Percentiles rank a stretch among this genome's conserved stretches.
Evolutionary conservation across 140 eudicot species (phyloP).

Genomic region (Erigeron philadelphicus): DNA sequence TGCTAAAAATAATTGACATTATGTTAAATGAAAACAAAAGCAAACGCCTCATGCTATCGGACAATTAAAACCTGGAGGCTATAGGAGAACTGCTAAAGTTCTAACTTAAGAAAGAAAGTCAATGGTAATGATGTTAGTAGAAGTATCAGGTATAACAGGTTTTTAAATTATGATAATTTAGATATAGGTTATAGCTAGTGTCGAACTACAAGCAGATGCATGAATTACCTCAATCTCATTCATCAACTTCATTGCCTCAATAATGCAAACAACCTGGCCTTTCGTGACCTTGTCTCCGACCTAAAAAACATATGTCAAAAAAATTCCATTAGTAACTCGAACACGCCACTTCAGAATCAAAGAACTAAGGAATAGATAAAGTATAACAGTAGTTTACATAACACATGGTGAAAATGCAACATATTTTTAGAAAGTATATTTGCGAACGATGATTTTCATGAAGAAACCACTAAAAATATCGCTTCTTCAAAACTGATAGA

Average conservation of each 20-base stretch:
- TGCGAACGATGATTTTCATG: background rate
- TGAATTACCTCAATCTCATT: slow-evolving; percentile 51
- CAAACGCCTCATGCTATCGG: slow-evolving; percentile 1
- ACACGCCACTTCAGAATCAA: slow-evolving; percentile 2
- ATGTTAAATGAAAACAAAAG: background rate
- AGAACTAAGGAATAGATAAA: background rate
- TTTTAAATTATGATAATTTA: background rate
- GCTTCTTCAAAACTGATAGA: background rate
- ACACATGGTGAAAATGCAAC: too few species aligned
- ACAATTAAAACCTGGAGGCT: slow-evolving; percentile 7
- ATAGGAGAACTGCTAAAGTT: slow-evolving; percentile 4
- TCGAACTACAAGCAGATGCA: slow-evolving; percentile 11
- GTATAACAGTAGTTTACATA: background rate
- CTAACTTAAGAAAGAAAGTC: slow-evolving; percentile 5
- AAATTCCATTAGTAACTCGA: background rate
- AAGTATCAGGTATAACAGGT: background rate
- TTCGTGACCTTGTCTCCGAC: slow-evolving; percentile 54
- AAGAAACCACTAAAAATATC: background rate
- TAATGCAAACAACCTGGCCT: slow-evolving; percentile 52
- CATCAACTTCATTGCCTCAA: slow-evolving; percentile 67
- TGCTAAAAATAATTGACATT: background rate
- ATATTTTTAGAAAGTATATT: too few species aligned
- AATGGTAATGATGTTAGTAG: slow-evolving; percentile 4
- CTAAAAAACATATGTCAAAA: slow-evolving; percentile 26
- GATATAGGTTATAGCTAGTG: slow-evolving; percentile 3